Evolutionary conservation across 2,329 filamentous ascomycete species (phyloP), one percentile per base, ranked within the genome.

Genomic region (Diaporthe vaccinii): DNA sequence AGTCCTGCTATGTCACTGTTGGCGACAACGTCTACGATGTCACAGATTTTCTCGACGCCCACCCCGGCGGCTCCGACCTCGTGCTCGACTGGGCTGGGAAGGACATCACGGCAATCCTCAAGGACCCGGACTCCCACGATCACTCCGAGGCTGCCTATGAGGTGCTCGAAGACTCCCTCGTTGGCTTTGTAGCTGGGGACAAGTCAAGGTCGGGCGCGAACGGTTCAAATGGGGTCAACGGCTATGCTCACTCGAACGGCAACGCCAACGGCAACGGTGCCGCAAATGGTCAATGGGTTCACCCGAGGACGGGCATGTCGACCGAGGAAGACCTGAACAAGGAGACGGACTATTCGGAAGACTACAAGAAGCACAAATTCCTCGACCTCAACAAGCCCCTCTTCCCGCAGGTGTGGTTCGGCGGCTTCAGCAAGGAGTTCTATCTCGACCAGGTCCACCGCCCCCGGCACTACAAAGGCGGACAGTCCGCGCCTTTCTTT

Each of bases 91-190:
- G 97, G 83, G 97, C 90, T 44, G 96, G 96, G 78, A 94, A 95
- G 84, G 97, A 99, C 84, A 89, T 98, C 75, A 89, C 91, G 78
- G 89, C 92, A 4, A 97, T 98, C 75, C 88, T 99, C 85, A 92
- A 93, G 82, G 96, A 99, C 81, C 89, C 92, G 76, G 86, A 90
- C 58, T 98, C 96, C 46, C 97, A 99, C 82, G 86, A 88, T 58
- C 97, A 99, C 84, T 95, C 94, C 65, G 96, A 98, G 77, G 90
- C 95, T 2, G 97, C 97, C n/a, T 99, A 98, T 84, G 96, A 98
- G 80, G 94, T 98, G 20, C 89, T 99, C 36, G 94, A 98, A 61
- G 97, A 98, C 55, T 93, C 91, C 61, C 89, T 96, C 22, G 89
- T 98, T 76, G 97, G 95, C 22, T 98, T 97, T 81, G 86, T 98